A percentile compares a stretch with the other conserved stretches of the same genome.
Conservation (phyloP, 805 yeast genomes). For the Metschnikowia dekortorum region DNA sequence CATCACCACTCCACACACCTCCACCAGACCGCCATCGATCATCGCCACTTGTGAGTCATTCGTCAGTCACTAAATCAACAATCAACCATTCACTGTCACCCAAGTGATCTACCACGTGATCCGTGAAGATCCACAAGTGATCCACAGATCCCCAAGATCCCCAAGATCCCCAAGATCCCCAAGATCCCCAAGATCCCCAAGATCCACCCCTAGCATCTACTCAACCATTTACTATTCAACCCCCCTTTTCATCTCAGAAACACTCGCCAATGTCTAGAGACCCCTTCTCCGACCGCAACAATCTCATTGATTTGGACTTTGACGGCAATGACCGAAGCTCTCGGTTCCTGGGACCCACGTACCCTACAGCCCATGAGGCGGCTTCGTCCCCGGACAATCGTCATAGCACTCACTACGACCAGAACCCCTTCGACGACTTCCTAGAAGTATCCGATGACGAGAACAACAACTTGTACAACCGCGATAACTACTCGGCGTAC, state of each 20-base stretch:
- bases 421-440: constrained; percentile 29
- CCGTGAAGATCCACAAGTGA: too few relatives aligned
- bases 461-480: constrained; percentile 5
- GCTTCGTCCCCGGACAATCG: background rate
- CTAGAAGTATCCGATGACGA: constrained; percentile 34
- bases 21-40: background rate
- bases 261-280: background rate
- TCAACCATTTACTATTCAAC: background rate
- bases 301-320: constrained; percentile 32
- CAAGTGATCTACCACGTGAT: too few relatives aligned
- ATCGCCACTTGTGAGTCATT: too few relatives aligned
- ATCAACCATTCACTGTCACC: too few relatives aligned
- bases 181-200: too few relatives aligned
- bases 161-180: too few relatives aligned
- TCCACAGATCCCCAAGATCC: too few relatives aligned
- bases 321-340: constrained; percentile 5
- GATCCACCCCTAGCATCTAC: background rate
- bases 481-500: constrained; percentile 5
- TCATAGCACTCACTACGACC: background rate
- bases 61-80: too few relatives aligned
- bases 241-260: too few relatives aligned
- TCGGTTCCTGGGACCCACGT: background rate
- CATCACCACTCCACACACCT: background rate
- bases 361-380: background rate
- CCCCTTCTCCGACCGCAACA: constrained; percentile 21